These are phyloP conservation scores for Aspergillus pseudoterreus DNA, from an alignment of 2,329 filamentous ascomycete species.

Conservation along the genomic window DNA sequence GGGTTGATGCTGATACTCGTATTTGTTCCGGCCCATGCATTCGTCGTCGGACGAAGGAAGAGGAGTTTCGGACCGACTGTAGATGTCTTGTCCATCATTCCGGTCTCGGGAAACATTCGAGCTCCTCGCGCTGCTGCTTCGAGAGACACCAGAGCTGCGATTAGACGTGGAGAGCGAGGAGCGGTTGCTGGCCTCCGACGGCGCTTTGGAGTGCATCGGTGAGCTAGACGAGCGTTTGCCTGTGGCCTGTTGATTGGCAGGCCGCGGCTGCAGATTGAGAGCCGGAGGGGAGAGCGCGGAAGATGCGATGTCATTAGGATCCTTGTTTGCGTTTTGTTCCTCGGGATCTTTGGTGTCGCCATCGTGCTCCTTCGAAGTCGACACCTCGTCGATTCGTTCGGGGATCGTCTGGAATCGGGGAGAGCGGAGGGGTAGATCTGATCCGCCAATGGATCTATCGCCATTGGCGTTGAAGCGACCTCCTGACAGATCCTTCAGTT, in stretches of 20 bases:
- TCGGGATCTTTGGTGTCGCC: neutral
- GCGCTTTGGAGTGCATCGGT: slow-evolving; percentile 3
- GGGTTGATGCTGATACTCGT: slow-evolving; percentile 7
- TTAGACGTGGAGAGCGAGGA: slow-evolving; percentile 9
- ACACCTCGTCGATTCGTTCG: neutral
- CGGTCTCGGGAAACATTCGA: slow-evolving; percentile 16
- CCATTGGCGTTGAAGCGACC: slow-evolving; percentile 18
- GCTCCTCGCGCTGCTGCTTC: slow-evolving; percentile 23
- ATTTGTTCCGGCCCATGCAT: slow-evolving; percentile 19
- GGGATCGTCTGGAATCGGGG: neutral
- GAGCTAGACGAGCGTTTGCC: slow-evolving; percentile 18
- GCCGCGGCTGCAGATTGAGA: slow-evolving; percentile 16
- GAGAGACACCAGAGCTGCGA: slow-evolving; percentile 15
- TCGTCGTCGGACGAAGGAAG: slow-evolving; percentile 42
- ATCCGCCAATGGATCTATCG: neutral
- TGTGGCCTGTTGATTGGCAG: slow-evolving; percentile 4
- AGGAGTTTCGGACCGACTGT: slow-evolving; percentile 26
- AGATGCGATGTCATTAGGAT: neutral
- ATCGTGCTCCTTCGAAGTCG: neutral
- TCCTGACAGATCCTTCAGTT: slow-evolving; percentile 25
- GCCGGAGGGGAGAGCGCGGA: slow-evolving; percentile 25
- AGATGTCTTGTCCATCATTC: slow-evolving; percentile 12
- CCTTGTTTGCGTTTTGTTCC: neutral
- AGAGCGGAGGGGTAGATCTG: neutral
- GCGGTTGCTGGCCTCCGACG: slow-evolving; percentile 8